These are phyloP conservation scores for Obelidium mucronatum DNA, from an alignment of 192 early-diverging fungal genomes.

Conservation along the genomic window DNA sequence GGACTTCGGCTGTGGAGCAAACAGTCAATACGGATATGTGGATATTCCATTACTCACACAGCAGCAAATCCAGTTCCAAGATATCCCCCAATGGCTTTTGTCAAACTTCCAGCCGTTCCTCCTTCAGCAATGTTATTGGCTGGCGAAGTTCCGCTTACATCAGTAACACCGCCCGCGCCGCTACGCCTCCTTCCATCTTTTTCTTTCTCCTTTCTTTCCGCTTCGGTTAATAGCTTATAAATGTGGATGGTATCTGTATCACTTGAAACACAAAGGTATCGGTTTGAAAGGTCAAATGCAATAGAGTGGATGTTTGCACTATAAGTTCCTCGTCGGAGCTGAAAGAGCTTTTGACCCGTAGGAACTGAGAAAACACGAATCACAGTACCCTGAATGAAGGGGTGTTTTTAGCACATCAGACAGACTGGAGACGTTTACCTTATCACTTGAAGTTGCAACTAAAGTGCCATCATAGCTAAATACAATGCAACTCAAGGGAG, in stretches of 20 bases:
- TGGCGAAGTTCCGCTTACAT: neutral
- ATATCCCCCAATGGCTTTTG: conserved; percentile 6
- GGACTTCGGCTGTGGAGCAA: conserved; percentile 40
- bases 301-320: conserved; percentile 91
- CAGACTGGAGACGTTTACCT: conserved; percentile 60
- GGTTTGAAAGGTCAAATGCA: conserved; percentile 77
- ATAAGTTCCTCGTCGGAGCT: conserved; percentile 95
- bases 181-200: neutral
- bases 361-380: conserved; percentile 94
- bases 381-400: conserved; percentile 80
- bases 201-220: conserved; percentile 4
- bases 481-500: conserved; percentile 80
- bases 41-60: neutral
- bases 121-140: neutral
- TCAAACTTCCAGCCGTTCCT: conserved; percentile 6
- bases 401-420: neutral
- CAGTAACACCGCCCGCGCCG: neutral
- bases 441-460: conserved; percentile 94
- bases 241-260: conserved; percentile 97
- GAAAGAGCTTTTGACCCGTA: conserved; percentile 83
- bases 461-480: conserved; percentile 93
- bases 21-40: neutral
- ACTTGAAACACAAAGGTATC: conserved; percentile 82
- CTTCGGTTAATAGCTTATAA: conserved; percentile 73
- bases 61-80: conserved; percentile 14